Evolutionary conservation across 805 yeast genomes (phyloP), one percentile per base, ranked within the genome.

Genomic region (Saturnispora sanitii): DNA sequence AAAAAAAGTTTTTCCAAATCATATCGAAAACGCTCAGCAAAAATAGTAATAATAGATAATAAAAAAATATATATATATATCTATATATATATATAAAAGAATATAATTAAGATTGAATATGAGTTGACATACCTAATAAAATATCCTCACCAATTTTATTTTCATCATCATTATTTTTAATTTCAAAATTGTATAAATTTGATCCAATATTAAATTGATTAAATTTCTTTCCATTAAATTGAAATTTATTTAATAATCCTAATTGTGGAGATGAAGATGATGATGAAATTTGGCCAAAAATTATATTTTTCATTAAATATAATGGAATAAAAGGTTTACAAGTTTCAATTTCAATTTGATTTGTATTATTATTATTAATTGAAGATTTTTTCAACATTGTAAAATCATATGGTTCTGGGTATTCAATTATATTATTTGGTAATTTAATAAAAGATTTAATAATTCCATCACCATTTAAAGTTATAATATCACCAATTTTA

Each of bases 271-370:
- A n/a, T n/a, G n/a, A n/a, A n/a, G n/a, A n/a, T n/a, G n/a, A n/a
- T n/a, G n/a, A n/a, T n/a, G n/a, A n/a, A 22, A 53, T 45, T 28
- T 44, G 46, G 2, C 50, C 37, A 46, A 59, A 57, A 13, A 50
- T 52, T 19, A 52, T 42, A 7, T 50, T 49, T 33, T 51, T 47
- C 20, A 52, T 49, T 27, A 49, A 52, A 45, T 54, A 57, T 4
- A 50, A 38, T 7, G 58, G 51, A 4, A 51, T 45, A 28, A 45
- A 58, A 7, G 64, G 62, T 19, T 50, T 55, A 45, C 77, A 68
- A 0, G 80, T 72, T 47, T 75, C 80, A 40, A 77, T 68, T 51
- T 75, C 81, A 25, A 75, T 68, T 13, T 30, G 22, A 13, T 33
- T 17, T 8, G 7, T 12, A 13, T 30, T 30, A 8, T 30, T 16